These are phyloP conservation scores for Phlegmacium glaucopus DNA, from an alignment of 768 basidiomycete species.

Conservation along the genomic window DNA sequence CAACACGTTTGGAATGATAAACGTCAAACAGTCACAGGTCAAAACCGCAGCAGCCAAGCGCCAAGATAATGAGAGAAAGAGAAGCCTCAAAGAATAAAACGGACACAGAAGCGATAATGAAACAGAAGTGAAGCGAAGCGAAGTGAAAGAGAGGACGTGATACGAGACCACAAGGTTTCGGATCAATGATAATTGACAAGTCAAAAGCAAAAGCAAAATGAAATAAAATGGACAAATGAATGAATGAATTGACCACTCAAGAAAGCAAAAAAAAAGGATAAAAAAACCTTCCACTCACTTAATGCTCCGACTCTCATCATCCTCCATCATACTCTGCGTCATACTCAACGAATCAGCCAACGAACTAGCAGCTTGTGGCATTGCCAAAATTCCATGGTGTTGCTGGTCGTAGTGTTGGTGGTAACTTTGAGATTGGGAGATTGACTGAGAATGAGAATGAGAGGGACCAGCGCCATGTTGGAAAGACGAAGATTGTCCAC, in stretches of 20 bases:
- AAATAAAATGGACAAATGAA: conserved; percentile 3
- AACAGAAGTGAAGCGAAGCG: conserved; percentile 1
- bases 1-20: too few relatives aligned
- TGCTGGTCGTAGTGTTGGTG: too few relatives aligned
- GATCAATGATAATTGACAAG: not conserved
- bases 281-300: conserved; percentile 14
- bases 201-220: conserved; percentile 8
- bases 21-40: not conserved
- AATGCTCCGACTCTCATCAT: conserved; percentile 25
- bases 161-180: not conserved
- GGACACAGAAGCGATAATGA: conserved; percentile 1
- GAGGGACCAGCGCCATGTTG: too few relatives aligned
- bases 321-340: conserved; percentile 6
- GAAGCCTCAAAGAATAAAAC: too few relatives aligned
- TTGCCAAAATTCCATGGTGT: not conserved
- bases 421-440: too few relatives aligned
- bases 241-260: too few relatives aligned
- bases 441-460: too few relatives aligned
- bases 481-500: not conserved
- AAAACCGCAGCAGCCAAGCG: not conserved
- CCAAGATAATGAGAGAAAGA: too few relatives aligned
- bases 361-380: not conserved
- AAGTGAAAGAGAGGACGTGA: conserved; percentile 4
- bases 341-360: conserved; percentile 5
- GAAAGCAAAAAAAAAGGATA: conserved; percentile 1